Evolutionary conservation across 805 yeast genomes (phyloP).

Genomic region (Priceomyces medius): DNA sequence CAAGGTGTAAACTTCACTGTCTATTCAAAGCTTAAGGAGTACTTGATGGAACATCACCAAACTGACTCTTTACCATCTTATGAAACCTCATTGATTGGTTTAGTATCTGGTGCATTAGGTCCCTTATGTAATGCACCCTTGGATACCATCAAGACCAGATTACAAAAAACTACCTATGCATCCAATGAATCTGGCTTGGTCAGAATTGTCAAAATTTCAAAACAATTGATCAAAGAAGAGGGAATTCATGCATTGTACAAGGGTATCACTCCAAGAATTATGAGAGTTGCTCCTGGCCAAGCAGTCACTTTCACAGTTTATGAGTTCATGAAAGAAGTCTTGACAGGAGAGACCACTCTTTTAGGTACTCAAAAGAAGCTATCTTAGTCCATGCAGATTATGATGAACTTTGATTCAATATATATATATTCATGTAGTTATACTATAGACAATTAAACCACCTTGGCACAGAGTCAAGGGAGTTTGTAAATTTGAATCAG

Average conservation of each 20-base stretch:
- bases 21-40: slow-evolving; percentile 78
- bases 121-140: slow-evolving; percentile 97
- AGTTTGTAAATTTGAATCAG: background rate
- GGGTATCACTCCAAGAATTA: slow-evolving; percentile 97
- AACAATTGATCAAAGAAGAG: slow-evolving; percentile 80
- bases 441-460: background rate
- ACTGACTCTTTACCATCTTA: slow-evolving; percentile 74
- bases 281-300: slow-evolving; percentile 99
- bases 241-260: slow-evolving; percentile 53
- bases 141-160: slow-evolving; percentile 94
- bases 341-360: slow-evolving; percentile 35
- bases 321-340: slow-evolving; percentile 74
- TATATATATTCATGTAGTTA: slow-evolving; percentile 1
- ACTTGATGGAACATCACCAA: slow-evolving; percentile 60
- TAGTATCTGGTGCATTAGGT: slow-evolving; percentile 94
- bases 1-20: slow-evolving; percentile 98
- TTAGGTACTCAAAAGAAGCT: background rate
- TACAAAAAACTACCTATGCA: slow-evolving; percentile 82
- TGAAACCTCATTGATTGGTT: slow-evolving; percentile 91
- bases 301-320: slow-evolving; percentile 98
- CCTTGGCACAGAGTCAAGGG: background rate
- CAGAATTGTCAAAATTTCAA: slow-evolving; percentile 78
- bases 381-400: background rate
- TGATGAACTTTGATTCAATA: background rate
- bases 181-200: slow-evolving; percentile 68